These are phyloP conservation scores for Bipolaris zeicola DNA, from an alignment of 2,329 filamentous ascomycete species.

Conservation along the genomic window DNA sequence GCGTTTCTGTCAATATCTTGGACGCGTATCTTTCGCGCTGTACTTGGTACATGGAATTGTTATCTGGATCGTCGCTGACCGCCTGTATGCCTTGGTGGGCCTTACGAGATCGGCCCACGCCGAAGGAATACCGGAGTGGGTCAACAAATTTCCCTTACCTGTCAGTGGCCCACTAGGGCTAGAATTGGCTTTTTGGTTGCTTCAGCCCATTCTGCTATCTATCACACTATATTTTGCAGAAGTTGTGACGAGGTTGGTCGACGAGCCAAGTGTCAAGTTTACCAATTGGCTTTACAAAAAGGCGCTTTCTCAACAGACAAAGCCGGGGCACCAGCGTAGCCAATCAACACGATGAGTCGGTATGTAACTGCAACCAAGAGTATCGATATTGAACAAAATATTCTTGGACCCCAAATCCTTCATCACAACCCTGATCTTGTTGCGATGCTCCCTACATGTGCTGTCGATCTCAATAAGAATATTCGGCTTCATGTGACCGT, in stretches of 20 bases:
- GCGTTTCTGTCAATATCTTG: slow-evolving; percentile 60
- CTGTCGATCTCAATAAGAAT: not conserved
- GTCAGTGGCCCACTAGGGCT: slow-evolving; percentile 64
- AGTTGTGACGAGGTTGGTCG: slow-evolving; percentile 43
- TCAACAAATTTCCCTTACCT: slow-evolving; percentile 61
- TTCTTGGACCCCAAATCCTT: not conserved
- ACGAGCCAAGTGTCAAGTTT: slow-evolving; percentile 61
- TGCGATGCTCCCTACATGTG: not conserved
- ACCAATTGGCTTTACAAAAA: slow-evolving; percentile 60
- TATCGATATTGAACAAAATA: not conserved
- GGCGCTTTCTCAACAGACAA: slow-evolving; percentile 38
- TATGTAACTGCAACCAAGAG: not conserved
- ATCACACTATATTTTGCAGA: slow-evolving; percentile 42
- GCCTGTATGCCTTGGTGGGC: slow-evolving; percentile 67
- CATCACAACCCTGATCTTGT: not conserved
- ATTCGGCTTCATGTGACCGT: slow-evolving; percentile 24
- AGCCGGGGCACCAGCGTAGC: slow-evolving; percentile 12
- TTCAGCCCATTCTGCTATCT: slow-evolving; percentile 59
- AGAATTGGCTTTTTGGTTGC: slow-evolving; percentile 60
- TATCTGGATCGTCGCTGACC: slow-evolving; percentile 54
- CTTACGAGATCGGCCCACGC: slow-evolving; percentile 58
- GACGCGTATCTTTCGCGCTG: slow-evolving; percentile 62
- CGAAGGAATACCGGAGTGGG: slow-evolving; percentile 62
- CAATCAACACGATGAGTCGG: slow-evolving; percentile 2
- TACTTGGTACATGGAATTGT: slow-evolving; percentile 64